Base-by-base conservation (phyloP, 352 stramenopile species). In the Phytophthora ohioensis region DNA sequence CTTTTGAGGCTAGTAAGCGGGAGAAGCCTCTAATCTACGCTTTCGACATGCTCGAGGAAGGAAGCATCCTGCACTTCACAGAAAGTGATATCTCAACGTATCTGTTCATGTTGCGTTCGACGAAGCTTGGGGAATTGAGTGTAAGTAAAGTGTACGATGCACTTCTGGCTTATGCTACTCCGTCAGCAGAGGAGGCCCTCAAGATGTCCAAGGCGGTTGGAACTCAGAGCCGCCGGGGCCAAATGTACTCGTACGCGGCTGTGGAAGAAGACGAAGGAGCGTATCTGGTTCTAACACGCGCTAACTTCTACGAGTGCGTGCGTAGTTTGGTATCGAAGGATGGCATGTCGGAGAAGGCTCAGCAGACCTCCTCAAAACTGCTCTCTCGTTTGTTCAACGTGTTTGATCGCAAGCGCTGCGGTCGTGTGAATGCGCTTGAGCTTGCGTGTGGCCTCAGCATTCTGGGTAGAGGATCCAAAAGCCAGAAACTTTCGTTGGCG, bases 291-390 rank as follows among this genome's bases (percentile, higher is more conserved):
- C 76, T 97, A 17, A 92, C 87, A 5, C 76, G 90, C 21, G 80
- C 78, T 36, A 94, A 90, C 65, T 97, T 95, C 53, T 97, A 97
- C 61, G 84, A 93, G 61, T 97, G 90, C 55, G 89, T 97, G 34
- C 90, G 90, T 21, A 93, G 82, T 55, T 63, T 97, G 31, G 88
- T 97, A 12, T 77, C 85, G 2, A 93, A 92, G 52, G 72, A 92
- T 12, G 77, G 80, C 11, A 94, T 94, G 85, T 80, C 81, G 0
- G 88, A 95, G 52, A 93, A 95, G 56, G 87, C 87, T 2, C 90
- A 97, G 57, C 88, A 97, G 47, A 91, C 87, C 3, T 93, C 87
- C 34, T 97, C 90, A 2, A 93, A 95, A 62, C 34, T 95, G 13
- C 76, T 97, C 5, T 93, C 88, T 1, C 80, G 90, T 7, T 65